Percentiles rank a stretch among this genome's conserved stretches.
Evolutionary conservation across 1,284 basidiomycete species (phyloP).

Genomic region (Clitocybe nebularis): DNA sequence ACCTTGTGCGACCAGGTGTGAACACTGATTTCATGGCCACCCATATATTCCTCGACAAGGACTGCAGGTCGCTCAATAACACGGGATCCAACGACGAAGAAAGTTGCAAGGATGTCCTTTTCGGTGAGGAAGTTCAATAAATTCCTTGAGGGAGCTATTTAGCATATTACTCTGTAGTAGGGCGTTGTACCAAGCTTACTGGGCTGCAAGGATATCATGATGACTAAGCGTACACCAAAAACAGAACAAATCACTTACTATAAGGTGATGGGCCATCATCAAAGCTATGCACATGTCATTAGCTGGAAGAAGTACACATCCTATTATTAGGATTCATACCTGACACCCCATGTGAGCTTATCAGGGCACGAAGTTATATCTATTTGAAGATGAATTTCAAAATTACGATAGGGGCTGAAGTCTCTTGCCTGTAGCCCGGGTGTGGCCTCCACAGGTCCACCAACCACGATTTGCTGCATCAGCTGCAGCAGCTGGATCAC

Average conservation of each 20-base stretch:
- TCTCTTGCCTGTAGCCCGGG: conserved; percentile 44
- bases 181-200: conserved; percentile 26
- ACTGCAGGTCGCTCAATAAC: conserved; percentile 77
- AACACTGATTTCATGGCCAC: conserved; percentile 76
- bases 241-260: conserved; percentile 45
- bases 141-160: conserved; percentile 34
- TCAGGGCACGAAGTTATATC: conserved; percentile 69
- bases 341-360: conserved; percentile 78
- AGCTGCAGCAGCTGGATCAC: conserved; percentile 55
- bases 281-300: conserved; percentile 41
- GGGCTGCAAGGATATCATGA: conserved; percentile 33
- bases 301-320: not conserved
- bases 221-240: conserved; percentile 4
- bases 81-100: conserved; percentile 92
- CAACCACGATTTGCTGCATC: conserved; percentile 63
- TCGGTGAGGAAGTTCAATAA: conserved; percentile 68
- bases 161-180: conserved; percentile 15
- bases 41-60: conserved; percentile 82
- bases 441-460: conserved; percentile 89
- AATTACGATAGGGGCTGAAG: conserved; percentile 1
- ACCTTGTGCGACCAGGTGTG: conserved; percentile 79
- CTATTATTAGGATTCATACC: conserved; percentile 30
- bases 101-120: conserved; percentile 74
- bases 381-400: conserved; percentile 12
- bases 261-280: conserved; percentile 84